Evolutionary conservation across 148 eudicot species (phyloP).

Genomic region (Pharnaceum exiguum): DNA sequence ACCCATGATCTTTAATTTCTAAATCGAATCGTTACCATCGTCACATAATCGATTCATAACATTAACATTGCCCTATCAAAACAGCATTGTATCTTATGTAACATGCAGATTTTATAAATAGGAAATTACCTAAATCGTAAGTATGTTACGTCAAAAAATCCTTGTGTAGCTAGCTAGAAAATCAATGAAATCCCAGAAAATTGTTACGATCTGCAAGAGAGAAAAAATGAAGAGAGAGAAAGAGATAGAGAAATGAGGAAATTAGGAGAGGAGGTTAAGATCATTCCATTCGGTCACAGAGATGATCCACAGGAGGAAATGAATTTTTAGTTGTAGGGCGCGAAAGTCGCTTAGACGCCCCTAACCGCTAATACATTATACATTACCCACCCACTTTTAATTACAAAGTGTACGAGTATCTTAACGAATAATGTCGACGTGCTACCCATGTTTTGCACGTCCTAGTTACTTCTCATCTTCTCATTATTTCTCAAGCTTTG

Average conservation of each 20-base stretch:
- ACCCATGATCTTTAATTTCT: too few species aligned
- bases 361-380: conserved; percentile 10
- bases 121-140: too few species aligned
- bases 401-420: background rate
- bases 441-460: conserved; percentile 28
- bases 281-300: background rate
- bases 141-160: background rate
- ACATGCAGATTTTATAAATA: too few species aligned
- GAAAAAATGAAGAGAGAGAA: background rate
- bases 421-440: conserved; percentile 7
- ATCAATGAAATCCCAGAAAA: background rate
- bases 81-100: too few species aligned
- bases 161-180: background rate
- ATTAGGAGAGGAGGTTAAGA: background rate
- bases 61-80: too few species aligned
- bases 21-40: too few species aligned
- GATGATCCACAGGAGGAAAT: background rate
- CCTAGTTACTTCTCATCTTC: background rate
- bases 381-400: background rate
- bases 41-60: too few species aligned
- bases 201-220: background rate
- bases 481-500: background rate
- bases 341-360: conserved; percentile 25
- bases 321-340: conserved; percentile 23
- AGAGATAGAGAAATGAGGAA: background rate